Evolutionary conservation across 2,329 filamentous ascomycete genomes (phyloP).

Genomic region (Claviceps sp.): DNA sequence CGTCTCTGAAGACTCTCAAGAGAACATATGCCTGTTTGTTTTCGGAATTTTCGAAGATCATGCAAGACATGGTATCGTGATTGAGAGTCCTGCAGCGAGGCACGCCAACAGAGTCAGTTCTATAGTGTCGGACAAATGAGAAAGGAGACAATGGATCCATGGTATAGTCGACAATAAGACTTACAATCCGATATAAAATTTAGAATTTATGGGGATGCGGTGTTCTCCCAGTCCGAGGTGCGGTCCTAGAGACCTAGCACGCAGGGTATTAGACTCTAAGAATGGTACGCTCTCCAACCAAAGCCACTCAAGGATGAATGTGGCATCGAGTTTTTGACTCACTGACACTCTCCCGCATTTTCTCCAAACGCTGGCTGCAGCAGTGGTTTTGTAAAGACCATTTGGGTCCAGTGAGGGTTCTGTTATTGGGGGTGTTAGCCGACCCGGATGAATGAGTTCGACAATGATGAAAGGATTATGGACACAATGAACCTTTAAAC

Average conservation of each 20-base stretch:
- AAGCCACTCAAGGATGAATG: no score
- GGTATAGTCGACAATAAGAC: no score
- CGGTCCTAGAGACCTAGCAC: conserved; percentile 26
- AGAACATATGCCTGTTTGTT: conserved; percentile 34
- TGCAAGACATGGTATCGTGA: conserved; percentile 39
- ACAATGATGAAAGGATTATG: conserved; percentile 20
- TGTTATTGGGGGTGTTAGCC: conserved; percentile 21
- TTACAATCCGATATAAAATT: conserved; percentile 41
- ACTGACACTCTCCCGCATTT: no score
- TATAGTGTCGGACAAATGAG: no score
- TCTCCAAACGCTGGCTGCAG: conserved; percentile 22
- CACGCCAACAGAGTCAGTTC: no score
- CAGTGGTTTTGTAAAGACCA: conserved; percentile 43
- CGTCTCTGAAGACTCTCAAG: conserved; percentile 28
- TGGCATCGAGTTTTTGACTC: no score
- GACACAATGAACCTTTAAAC: conserved; percentile 38
- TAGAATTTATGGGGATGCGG: conserved; percentile 32
- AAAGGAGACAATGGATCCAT: no score
- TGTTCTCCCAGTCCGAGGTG: conserved; percentile 29
- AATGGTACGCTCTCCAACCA: no score
- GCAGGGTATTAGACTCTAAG: no score
- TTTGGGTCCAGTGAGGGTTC: conserved; percentile 46
- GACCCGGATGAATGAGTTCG: no score
- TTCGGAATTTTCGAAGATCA: conserved; percentile 33
- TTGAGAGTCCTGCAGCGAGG: conserved; percentile 34